phyloP scores from a whole-genome alignment of 2,329 filamentous ascomycete genomes.

The Neonectria sp. region DNA sequence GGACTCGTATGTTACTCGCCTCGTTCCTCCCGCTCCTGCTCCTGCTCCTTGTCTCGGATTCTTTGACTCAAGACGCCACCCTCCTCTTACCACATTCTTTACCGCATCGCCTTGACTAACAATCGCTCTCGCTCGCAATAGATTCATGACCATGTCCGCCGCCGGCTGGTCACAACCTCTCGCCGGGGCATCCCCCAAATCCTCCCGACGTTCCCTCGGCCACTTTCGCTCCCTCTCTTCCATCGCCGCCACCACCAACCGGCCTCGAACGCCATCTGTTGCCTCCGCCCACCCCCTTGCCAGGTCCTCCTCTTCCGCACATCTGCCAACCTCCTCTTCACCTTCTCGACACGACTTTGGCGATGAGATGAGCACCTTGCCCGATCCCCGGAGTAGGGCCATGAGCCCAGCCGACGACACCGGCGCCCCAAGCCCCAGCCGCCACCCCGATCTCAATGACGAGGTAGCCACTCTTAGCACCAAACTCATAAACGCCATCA shows the following conservation, averaged over 20 bases:
- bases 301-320: constrained; percentile 57
- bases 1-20: constrained; percentile 50
- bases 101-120: constrained; percentile 30
- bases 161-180: constrained; percentile 67
- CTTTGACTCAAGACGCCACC: constrained; percentile 35
- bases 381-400: constrained; percentile 72
- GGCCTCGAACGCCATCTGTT: constrained; percentile 54
- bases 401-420: constrained; percentile 61
- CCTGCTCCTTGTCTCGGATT: constrained; percentile 26
- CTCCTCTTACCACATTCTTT: constrained; percentile 17
- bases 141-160: constrained; percentile 63
- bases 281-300: constrained; percentile 55
- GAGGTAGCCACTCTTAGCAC: constrained; percentile 94
- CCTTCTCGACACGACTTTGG: constrained; percentile 63
- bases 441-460: constrained; percentile 71
- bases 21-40: constrained; percentile 17
- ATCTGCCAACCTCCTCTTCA: constrained; percentile 55
- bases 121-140: constrained; percentile 47
- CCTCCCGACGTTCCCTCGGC: constrained; percentile 57
- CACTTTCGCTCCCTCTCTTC: constrained; percentile 70
- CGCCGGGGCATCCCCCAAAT: constrained; percentile 40
- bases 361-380: constrained; percentile 78
- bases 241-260: constrained; percentile 61
- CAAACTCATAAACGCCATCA: constrained; percentile 97
- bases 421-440: constrained; percentile 52